Evolutionary conservation across 371 early-diverging fungal species (phyloP), one percentile per base, ranked within the genome.

Genomic region (Mucor ambiguus): DNA sequence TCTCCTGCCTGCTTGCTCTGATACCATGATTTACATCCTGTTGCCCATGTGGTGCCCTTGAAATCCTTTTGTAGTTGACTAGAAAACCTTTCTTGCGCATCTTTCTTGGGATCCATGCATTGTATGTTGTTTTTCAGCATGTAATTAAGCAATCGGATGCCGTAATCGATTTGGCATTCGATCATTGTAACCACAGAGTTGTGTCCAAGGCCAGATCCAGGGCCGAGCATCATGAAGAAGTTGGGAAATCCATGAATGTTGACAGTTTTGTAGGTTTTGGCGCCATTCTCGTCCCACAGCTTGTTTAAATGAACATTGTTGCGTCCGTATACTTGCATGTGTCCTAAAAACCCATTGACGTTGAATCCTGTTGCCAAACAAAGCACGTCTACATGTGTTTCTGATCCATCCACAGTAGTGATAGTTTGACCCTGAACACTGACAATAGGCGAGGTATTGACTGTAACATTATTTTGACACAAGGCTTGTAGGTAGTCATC

Each of bases 351-450:
- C 8, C 67, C 77, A 55, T 78, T 79, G 3, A 83, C 73, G 44
- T 85, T 66, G 66, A 86, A 90, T 4, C 90, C 90, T 24, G 90
- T 90, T 1, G 90, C 90, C n/a, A 87, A 63, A 32, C 87, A 69
- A 60, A 90, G 55, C 4, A 77, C 78, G 66, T 90, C 90, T 1
- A 85, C 77, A 44, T 82, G 78, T 41, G 66, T 70, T 9, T 61
- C 35, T 11, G 73, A 63, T 7, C 85, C 87, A 64, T 81, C 76
- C 9, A 55, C 60, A 38, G 76, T 71, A 0, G 65, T 67, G 56
- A 88, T 64, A 0, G 78, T 83, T 35, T 72, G 66, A 22, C 76
- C 80, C 64, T 81, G 71, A 58, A 88, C 65, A 12, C 49, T 52
- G 8, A 49, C 32, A 30, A 90, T 82, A 6, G 79, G 67, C 22